phyloP scores from a whole-genome alignment of 495 filamentous ascomycete species.

The Neurospora sublineolata region DNA sequence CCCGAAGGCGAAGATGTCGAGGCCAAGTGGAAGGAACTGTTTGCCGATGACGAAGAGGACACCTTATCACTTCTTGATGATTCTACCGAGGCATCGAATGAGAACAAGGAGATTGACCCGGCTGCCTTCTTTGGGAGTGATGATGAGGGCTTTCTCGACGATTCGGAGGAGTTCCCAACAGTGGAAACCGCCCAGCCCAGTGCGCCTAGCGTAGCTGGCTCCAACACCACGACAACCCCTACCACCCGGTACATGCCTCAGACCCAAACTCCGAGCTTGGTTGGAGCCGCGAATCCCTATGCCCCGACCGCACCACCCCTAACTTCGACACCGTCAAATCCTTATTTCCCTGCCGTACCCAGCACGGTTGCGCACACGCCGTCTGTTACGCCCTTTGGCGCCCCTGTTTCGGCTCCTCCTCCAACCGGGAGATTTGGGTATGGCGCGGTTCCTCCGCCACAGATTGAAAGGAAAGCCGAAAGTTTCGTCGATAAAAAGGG shows the following conservation, averaged over 20 bases:
- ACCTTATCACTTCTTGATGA: constrained; percentile 45
- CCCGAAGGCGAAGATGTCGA: constrained; percentile 43
- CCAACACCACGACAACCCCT: constrained; percentile 3
- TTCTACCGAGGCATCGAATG: constrained; percentile 2
- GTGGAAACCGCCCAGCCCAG: constrained; percentile 7
- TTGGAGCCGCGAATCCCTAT: constrained; percentile 10
- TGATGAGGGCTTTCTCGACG: constrained; percentile 63
- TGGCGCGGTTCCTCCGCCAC: constrained; percentile 28
- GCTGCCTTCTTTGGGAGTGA: constrained; percentile 56
- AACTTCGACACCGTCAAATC: constrained; percentile 22
- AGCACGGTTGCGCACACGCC: constrained; percentile 16
- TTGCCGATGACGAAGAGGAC: constrained; percentile 67
- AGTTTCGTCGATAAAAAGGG: constrained; percentile 89
- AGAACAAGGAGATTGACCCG: constrained; percentile 36
- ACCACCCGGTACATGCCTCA: constrained; percentile 23
- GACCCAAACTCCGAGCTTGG: background rate
- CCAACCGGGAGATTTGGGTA: constrained; percentile 32
- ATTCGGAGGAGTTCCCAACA: constrained; percentile 26
- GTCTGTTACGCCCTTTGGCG: constrained; percentile 20
- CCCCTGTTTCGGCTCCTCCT: constrained; percentile 30
- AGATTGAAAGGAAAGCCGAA: constrained; percentile 43
- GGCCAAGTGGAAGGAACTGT: constrained; percentile 71
- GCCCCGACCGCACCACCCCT: constrained; percentile 14
- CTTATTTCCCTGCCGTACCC: constrained; percentile 19
- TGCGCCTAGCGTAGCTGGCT: constrained; percentile 1